phyloP scores from a whole-genome alignment of 345 rosid species.

The Trapa incisa region DNA sequence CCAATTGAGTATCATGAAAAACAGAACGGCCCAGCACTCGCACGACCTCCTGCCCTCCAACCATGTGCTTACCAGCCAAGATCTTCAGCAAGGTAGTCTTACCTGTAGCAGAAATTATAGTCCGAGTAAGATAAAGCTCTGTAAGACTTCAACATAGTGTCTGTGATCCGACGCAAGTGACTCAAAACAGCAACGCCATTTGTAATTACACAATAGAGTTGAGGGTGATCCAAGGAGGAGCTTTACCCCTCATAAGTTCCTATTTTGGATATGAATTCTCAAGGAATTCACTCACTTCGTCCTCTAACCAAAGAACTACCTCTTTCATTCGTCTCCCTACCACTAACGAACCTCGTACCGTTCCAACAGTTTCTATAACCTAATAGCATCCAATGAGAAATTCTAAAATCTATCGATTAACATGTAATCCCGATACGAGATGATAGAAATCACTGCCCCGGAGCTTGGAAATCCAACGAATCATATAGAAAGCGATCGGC shows the following conservation, averaged over 20 bases:
- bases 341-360: background rate
- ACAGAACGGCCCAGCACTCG: conserved; percentile 65
- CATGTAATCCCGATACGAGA: background rate
- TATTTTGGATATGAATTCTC: background rate
- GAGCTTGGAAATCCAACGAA: background rate
- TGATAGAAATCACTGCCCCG: background rate
- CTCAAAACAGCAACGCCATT: background rate
- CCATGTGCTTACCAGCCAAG: conserved; percentile 92
- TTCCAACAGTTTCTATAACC: background rate
- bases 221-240: background rate
- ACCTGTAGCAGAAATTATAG: conserved; percentile 25
- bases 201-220: background rate
- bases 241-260: background rate
- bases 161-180: background rate
- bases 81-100: conserved; percentile 80
- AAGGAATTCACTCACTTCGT: background rate
- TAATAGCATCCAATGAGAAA: background rate
- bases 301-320: background rate
- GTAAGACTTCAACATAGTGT: background rate
- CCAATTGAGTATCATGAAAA: conserved; percentile 80
- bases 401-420: background rate
- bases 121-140: background rate
- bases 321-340: background rate
- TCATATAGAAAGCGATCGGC: background rate
- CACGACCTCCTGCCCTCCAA: conserved; percentile 76